These are phyloP conservation scores for Auricularia cornea DNA, from an alignment of 768 basidiomycete species.

Conservation along the genomic window DNA sequence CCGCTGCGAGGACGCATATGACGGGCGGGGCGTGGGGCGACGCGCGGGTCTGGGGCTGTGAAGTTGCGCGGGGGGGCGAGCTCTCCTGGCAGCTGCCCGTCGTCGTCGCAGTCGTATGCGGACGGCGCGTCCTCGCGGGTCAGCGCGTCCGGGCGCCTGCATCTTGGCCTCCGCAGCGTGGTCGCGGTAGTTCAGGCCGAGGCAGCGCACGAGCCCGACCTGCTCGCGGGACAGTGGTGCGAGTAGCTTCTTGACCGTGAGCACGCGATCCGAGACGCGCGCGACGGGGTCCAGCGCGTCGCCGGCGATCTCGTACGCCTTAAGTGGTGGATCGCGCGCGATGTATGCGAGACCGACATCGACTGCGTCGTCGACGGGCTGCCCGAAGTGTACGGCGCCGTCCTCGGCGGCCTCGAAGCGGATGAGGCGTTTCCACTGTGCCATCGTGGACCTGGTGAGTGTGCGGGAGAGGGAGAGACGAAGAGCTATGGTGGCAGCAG, in stretches of 20 bases:
- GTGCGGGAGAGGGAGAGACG: not conserved
- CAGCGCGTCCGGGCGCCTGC: not conserved
- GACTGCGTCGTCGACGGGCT: constrained; percentile 58
- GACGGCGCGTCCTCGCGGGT: too few species aligned
- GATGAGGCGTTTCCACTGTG: constrained; percentile 66
- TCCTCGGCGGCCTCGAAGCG: constrained; percentile 77
- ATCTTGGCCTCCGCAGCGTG: constrained; percentile 47
- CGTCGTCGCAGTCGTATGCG: too few species aligned
- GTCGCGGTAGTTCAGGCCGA: constrained; percentile 79
- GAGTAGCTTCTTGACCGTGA: constrained; percentile 66
- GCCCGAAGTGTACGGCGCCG: constrained; percentile 62
- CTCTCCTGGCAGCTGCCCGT: too few species aligned
- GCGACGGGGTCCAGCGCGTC: constrained; percentile 59
- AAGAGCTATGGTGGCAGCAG: not conserved
- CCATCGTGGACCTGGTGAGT: not conserved
- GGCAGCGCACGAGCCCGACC: constrained; percentile 61
- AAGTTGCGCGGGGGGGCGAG: too few species aligned
- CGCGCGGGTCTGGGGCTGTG: too few species aligned
- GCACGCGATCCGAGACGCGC: constrained; percentile 49
- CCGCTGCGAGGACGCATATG: too few species aligned
- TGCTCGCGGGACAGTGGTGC: constrained; percentile 49
- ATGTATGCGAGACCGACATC: constrained; percentile 53
- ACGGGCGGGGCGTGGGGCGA: too few species aligned
- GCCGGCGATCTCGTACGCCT: constrained; percentile 64
- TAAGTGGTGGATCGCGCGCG: constrained; percentile 46